Evolutionary conservation across 1,284 basidiomycete genomes (phyloP), one percentile per base, ranked within the genome.

Genomic region (Cystobasidium sp.): DNA sequence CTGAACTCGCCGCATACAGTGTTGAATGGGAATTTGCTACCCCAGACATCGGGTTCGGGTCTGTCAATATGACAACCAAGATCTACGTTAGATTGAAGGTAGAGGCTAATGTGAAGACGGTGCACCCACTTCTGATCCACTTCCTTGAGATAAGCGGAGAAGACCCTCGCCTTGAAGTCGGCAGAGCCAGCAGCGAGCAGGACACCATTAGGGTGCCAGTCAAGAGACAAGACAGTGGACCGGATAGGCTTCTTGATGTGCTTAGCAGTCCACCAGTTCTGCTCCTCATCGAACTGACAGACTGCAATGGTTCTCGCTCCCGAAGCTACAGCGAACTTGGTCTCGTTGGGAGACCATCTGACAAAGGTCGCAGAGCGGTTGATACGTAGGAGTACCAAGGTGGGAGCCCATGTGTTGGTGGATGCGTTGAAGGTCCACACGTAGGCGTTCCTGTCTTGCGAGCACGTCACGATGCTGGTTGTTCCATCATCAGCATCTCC

Each of bases 191-290:
- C 91, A 4, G 95, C 96, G 24, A 99, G 88, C 12, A 99, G 86
- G 10, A 99, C 93, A 80, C 94, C 94, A 85, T 96, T 99, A 51
- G 96, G 94, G 82, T 99, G 96, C 96, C 96, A 96, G 80, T 98
- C 96, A 79, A 99, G 84, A 10, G 90, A 89, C 39, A 98, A 86
- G 7, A 99, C 95, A 0, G 97, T 99, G 14, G 91, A 93, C 77
- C 92, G 85, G 75, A 97, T 89, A 14, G 97, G 97, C 83, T 97
- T 97, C 89, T 99, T 99, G 83, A 99, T 86, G 80, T 94, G 91
- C 83, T 94, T 94, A 22, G 95, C 91, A 1, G 97, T 94, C 97
- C 97, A 99, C 97, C 97, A 99, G 83, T 99, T 93, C 84, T 94
- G 96, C 84, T 97, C 94, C 31, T 91, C 87, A 82, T 97, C 94